Base-by-base conservation (phyloP, 306 rosid species). In the Cicer judaicum region DNA sequence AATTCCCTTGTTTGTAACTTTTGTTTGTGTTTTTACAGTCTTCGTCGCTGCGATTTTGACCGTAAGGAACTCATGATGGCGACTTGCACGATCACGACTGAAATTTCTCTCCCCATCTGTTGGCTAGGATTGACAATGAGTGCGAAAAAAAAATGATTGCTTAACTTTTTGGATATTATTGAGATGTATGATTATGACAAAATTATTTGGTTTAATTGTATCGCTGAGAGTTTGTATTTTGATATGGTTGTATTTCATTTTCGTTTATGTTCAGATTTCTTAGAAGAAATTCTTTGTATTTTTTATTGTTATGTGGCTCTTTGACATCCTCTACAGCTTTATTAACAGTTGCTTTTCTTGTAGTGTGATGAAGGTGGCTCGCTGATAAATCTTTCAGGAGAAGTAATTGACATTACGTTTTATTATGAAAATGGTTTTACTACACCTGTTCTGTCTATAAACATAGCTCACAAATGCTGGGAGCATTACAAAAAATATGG, bases 401-500 rank as follows among this genome's bases (percentile, higher is more conserved):
- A 63, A 61, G 44, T 61, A 0, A 36, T 61, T 36, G 44, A 21
- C 7, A n/a, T 61, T 7, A 61, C 3, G 7, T 63, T 63, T 63
- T 63, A 52, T 52, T 14, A 14, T 40, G 34, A 15, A 8, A 0
- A 0, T 5, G 8, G 68, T 4, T n/a, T 8, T 41, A 2, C 49
- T 63, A 59, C 65, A 13, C 34, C 49, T 10, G 15, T 63, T 15
- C 1, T 40, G n/a, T 14, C 68, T 8, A 63, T 63, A 14, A 40
- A 63, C 7, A 63, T 63, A 14, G 68, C 68, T 39, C 49, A 7
- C 4, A 63, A 63, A 63, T 63, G 68, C n/a, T 63, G 68, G 49
- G 49, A 63, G 49, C 49, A 40, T 63, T 14, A 8, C 49, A 63
- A 40, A 39, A 63, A 7, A 63, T 63, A 40, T 5, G 68, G 68